phyloP scores from a whole-genome alignment of 139 green algal species.

The Ulvella scutata region DNA sequence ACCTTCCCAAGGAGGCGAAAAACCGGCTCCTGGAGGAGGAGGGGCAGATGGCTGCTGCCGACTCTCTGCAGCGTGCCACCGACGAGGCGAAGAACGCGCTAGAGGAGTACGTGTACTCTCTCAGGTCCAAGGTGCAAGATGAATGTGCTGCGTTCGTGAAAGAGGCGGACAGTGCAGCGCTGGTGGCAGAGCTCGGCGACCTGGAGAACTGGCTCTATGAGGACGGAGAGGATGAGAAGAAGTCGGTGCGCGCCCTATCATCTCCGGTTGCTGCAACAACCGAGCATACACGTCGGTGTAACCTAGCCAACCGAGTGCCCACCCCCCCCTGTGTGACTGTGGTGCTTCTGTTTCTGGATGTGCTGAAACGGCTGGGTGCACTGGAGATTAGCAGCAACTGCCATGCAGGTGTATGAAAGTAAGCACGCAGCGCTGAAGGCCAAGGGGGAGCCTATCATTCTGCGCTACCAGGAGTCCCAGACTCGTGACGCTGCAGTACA shows the following conservation, averaged over 20 bases:
- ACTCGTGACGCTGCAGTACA: constrained; percentile 10
- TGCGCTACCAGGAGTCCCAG: constrained; percentile 24
- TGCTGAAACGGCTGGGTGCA: no score
- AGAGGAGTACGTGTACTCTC: constrained; percentile 85
- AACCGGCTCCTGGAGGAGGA: constrained; percentile 78
- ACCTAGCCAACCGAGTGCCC: no score
- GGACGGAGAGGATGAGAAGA: constrained; percentile 88
- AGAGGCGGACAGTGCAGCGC: constrained; percentile 34
- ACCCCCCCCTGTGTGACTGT: no score
- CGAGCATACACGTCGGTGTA: no score
- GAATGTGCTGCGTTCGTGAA: constrained; percentile 39
- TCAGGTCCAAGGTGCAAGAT: constrained; percentile 67
- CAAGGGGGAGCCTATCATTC: constrained; percentile 41
- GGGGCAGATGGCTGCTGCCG: not conserved
- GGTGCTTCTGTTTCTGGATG: no score
- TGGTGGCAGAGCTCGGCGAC: constrained; percentile 42
- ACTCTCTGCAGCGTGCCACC: constrained; percentile 26
- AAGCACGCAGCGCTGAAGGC: not conserved
- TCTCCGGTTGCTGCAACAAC: no score
- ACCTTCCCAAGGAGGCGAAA: constrained; percentile 18
- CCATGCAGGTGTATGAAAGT: constrained; percentile 4
- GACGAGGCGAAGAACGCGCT: constrained; percentile 91
- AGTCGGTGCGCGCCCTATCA: constrained; percentile 22
- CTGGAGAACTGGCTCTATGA: constrained; percentile 98
- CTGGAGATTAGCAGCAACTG: no score